Base-by-base conservation (phyloP, 2,329 filamentous ascomycete species). In the Aureobasidium sp. region DNA sequence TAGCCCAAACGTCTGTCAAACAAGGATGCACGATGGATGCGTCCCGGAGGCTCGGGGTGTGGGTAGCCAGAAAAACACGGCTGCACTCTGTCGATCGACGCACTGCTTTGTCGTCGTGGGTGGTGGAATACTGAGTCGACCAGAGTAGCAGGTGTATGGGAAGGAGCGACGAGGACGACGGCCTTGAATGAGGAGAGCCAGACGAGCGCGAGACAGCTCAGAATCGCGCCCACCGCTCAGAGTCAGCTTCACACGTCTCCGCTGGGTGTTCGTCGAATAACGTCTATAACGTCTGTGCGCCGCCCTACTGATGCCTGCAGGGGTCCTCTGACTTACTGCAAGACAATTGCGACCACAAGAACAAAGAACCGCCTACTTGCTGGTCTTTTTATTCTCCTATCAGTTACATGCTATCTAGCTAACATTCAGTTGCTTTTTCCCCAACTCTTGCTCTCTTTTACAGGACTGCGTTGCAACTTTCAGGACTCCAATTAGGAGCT, bases 341-440 rank as follows among this genome's bases (percentile, higher is more conserved):
- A 57, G 53, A 57, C 53, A 44, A 46, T 57, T 57, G 53, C 53
- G 27, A 57, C 53, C 36, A 57, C 41, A 36, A 47, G 55, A 59
- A 36, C 53, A 57, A 57, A 57, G 53, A 59, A 48, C 37, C 6
- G 6, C 52, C 37, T 26, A 8, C 3, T 7, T 15, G 10, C 15
- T 13, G 5, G 15, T n/a, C 9, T 24, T n/a, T 46, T 26, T 29
- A 13, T n/a, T 10, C 5, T 36, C 5, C 13, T 26, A 29, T 12
- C 27, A 39, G 44, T 5, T 9, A 56, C 2, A 44, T 36, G 9
- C 39, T 7, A 44, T 20, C 27, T 37, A 1, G 17, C 5, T 39
- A 36, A 12, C 20, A 12, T 32, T 8, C 51, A 17, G 8, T 12
- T 26, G 26, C n/a, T 20, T 36, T 36, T 57, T 12, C 27, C 41